Evolutionary conservation across 2,329 filamentous ascomycete species (phyloP).

Genomic region (Beauveria varroae): DNA sequence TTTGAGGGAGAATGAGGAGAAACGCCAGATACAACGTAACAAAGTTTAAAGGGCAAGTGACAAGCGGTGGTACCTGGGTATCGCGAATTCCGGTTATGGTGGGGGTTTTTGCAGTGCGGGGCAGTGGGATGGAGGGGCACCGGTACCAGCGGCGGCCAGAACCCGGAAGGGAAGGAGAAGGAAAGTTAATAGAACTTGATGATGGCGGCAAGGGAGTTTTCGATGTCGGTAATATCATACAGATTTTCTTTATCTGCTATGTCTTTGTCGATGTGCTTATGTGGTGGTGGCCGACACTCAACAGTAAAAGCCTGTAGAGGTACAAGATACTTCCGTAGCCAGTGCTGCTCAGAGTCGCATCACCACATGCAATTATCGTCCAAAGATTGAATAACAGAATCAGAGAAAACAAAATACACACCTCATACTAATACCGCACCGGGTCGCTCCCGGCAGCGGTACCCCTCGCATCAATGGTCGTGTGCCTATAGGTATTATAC

Average conservation of each 20-base stretch:
- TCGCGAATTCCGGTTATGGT: not conserved
- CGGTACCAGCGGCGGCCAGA: not conserved
- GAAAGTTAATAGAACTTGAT: too few species aligned
- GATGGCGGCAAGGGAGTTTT: too few species aligned
- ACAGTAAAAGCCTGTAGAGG: not conserved
- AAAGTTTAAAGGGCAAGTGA: not conserved
- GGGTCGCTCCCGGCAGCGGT: constrained; percentile 7
- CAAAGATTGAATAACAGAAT: not conserved
- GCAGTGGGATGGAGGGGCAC: constrained; percentile 2
- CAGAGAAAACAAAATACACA: not conserved
- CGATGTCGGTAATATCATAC: too few species aligned
- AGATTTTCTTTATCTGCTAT: too few species aligned
- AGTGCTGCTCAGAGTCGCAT: not conserved
- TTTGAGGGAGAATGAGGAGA: not conserved
- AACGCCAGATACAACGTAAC: constrained; percentile 8
- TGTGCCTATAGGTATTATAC: not conserved
- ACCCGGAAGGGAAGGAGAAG: too few species aligned
- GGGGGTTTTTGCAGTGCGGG: constrained; percentile 3
- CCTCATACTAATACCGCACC: not conserved
- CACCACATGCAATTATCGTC: not conserved
- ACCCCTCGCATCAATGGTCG: constrained; percentile 1
- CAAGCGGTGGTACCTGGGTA: not conserved
- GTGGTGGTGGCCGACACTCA: too few species aligned
- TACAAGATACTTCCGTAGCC: not conserved
- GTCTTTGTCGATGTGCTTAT: too few species aligned